Evolutionary conservation across 306 rosid species (phyloP).

Genomic region (Canavalia ensiformis): DNA sequence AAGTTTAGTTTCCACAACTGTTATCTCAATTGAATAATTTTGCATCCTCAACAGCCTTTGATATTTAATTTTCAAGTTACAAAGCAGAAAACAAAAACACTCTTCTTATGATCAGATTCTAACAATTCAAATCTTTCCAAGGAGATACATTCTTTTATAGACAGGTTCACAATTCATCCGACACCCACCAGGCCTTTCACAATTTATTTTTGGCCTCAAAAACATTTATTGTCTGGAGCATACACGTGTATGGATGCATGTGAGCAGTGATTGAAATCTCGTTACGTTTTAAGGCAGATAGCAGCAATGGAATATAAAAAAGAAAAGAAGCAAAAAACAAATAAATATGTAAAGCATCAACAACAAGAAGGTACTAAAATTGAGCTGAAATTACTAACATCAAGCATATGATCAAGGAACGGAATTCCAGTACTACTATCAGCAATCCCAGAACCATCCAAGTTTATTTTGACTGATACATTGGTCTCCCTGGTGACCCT

Average conservation of each 20-base stretch:
- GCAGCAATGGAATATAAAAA: not conserved
- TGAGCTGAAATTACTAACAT: slow-evolving; percentile 65
- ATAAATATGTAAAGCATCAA: slow-evolving; percentile 1
- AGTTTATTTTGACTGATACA: slow-evolving; percentile 81
- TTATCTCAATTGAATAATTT: not conserved
- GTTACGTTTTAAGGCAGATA: not conserved
- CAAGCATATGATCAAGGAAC: slow-evolving; percentile 96
- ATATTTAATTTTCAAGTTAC: slow-evolving; percentile 3
- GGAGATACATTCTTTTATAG: not conserved
- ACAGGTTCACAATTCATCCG: slow-evolving; percentile 27
- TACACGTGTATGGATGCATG: not conserved
- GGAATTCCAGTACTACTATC: slow-evolving; percentile 87
- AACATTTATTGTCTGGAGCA: not conserved
- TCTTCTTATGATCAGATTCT: slow-evolving; percentile 20
- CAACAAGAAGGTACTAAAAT: not conserved
- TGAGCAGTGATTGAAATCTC: slow-evolving; percentile 16
- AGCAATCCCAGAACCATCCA: slow-evolving; percentile 90
- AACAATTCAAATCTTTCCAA: slow-evolving; percentile 2
- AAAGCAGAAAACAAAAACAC: slow-evolving; percentile 6
- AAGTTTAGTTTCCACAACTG: slow-evolving; percentile 33
- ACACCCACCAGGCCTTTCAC: slow-evolving; percentile 21
- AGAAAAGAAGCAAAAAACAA: not conserved
- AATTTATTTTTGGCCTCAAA: not conserved
- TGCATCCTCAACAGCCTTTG: slow-evolving; percentile 18
- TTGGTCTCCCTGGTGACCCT: slow-evolving; percentile 89